phyloP scores from a whole-genome alignment of 768 basidiomycete species.

The Fomitopsis serialis region DNA sequence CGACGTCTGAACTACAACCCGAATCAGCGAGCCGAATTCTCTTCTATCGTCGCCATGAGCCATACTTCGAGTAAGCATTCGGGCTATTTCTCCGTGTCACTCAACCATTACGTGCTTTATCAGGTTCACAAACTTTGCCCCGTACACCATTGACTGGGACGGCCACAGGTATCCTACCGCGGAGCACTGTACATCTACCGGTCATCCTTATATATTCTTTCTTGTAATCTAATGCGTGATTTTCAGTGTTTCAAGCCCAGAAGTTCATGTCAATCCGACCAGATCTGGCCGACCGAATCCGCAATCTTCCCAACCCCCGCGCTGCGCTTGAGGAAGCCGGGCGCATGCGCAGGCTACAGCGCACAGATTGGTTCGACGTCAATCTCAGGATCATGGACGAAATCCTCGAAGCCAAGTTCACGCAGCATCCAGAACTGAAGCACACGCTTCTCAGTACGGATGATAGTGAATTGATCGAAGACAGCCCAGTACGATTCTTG shows the following conservation, averaged over 20 bases:
- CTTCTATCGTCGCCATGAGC: background rate
- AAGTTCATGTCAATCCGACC: slow-evolving; percentile 7
- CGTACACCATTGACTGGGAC: background rate
- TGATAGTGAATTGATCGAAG: slow-evolving; percentile 32
- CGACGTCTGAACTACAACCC: too few relatives aligned
- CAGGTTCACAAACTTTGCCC: background rate
- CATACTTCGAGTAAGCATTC: background rate
- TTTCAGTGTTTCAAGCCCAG: slow-evolving; percentile 6
- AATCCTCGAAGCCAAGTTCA: slow-evolving; percentile 62
- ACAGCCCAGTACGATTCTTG: background rate
- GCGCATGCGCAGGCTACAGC: background rate
- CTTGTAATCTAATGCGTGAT: too few relatives aligned
- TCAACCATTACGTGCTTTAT: too few relatives aligned
- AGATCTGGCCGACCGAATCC: slow-evolving; percentile 10
- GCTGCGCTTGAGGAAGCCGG: slow-evolving; percentile 8
- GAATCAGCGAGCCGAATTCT: background rate
- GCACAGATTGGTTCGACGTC: slow-evolving; percentile 7
- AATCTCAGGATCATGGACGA: slow-evolving; percentile 41
- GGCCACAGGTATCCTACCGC: background rate
- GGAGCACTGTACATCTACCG: background rate
- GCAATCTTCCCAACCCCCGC: background rate
- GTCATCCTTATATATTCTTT: background rate
- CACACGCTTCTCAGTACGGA: slow-evolving; percentile 49
- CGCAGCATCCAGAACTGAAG: slow-evolving; percentile 60
- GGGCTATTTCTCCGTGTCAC: too few relatives aligned